These are phyloP conservation scores for Dictyostelium capitatum DNA, from an alignment of 78 protist genomes.

Conservation along the genomic window DNA sequence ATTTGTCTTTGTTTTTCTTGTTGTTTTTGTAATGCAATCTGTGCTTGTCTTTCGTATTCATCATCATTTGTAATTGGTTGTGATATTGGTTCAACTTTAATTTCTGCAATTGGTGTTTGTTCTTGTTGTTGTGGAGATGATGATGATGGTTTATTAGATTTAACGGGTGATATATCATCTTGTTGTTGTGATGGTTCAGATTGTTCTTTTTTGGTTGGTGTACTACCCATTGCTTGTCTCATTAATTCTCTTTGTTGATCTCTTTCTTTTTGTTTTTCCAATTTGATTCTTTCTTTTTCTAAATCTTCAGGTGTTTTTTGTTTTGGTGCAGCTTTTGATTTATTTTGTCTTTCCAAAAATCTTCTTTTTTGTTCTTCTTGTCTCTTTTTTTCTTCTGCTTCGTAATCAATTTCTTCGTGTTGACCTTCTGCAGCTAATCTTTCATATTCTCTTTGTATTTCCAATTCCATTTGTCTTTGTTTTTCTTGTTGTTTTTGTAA, in stretches of 20 bases:
- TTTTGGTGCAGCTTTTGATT: constrained; percentile 1
- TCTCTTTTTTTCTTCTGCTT: constrained; percentile 27
- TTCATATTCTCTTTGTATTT: constrained; percentile 10
- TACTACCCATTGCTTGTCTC: constrained; percentile 35
- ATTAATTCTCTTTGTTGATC: constrained; percentile 44
- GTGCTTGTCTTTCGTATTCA: constrained; percentile 17
- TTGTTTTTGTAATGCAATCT: constrained; percentile 13
- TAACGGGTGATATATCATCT: neutral
- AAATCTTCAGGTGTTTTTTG: constrained; percentile 23
- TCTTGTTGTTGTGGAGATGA: neutral
- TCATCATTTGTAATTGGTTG: constrained; percentile 11
- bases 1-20: constrained; percentile 59
- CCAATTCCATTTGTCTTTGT: constrained; percentile 42
- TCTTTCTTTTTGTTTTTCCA: constrained; percentile 62
- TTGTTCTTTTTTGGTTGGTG: neutral
- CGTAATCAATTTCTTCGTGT: constrained; percentile 16
- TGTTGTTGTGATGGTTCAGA: neutral
- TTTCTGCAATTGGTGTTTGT: neutral
- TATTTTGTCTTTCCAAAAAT: constrained; percentile 31
- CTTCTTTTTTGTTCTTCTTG: constrained; percentile 26
- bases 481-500: constrained; percentile 51
- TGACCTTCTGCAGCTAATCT: constrained; percentile 52
- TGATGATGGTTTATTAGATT: neutral
- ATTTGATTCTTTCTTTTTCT: constrained; percentile 12
- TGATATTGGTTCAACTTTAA: neutral